Evolutionary conservation across 257 asterid species (phyloP).

Genomic region (Rauvolfia tetraphylla): DNA sequence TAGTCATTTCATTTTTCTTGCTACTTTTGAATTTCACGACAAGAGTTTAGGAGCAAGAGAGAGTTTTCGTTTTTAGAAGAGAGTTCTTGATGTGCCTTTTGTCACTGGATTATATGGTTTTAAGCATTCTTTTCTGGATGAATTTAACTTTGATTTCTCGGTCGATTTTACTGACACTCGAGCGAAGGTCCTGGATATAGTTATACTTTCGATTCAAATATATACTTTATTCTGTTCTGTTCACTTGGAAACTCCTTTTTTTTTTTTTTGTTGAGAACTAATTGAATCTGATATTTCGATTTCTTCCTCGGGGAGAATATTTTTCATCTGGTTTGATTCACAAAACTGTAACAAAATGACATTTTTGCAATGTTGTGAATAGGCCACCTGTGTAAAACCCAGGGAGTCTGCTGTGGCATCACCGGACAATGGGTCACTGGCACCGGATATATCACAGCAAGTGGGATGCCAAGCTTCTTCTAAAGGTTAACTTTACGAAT

Average conservation of each 20-base stretch:
- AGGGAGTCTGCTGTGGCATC: slow-evolving; percentile 33
- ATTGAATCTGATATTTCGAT: background rate
- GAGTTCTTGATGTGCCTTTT: background rate
- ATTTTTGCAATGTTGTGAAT: background rate
- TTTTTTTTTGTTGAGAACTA: no score
- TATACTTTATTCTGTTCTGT: no score
- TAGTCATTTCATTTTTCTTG: background rate
- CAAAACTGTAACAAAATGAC: background rate
- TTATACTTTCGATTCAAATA: background rate
- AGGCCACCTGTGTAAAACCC: slow-evolving; percentile 53
- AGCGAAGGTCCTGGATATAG: background rate
- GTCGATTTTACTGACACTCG: background rate
- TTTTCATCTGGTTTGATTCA: background rate
- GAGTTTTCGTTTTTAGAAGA: background rate
- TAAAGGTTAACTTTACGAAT: slow-evolving; percentile 29
- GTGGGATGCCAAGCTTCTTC: slow-evolving; percentile 32
- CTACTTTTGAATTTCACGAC: background rate
- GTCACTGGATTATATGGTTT: background rate
- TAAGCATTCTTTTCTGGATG: background rate
- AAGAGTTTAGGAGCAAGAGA: background rate
- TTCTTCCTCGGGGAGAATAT: background rate
- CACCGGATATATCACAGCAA: slow-evolving; percentile 33
- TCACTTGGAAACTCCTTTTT: background rate
- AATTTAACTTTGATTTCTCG: no score
- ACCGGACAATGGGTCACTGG: slow-evolving; percentile 45